A percentile compares a stretch with the other conserved stretches of the same genome.
Evolutionary conservation across 2,329 filamentous ascomycete genomes (phyloP).

Genomic region (Fusarium succisae): DNA sequence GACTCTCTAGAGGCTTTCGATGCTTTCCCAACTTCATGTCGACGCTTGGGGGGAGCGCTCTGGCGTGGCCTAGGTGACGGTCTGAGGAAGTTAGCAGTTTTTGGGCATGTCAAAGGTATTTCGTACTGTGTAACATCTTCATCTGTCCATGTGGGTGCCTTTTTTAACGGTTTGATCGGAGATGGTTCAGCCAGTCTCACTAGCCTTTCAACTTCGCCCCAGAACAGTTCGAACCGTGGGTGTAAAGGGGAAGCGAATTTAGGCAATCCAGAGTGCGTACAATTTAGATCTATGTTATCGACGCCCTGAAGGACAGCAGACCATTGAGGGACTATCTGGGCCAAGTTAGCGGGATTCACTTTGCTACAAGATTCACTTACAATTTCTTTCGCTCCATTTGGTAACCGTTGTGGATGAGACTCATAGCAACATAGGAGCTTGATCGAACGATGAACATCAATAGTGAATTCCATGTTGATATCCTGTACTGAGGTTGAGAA

Average conservation of each 20-base stretch:
- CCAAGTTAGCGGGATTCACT: background rate
- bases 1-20: constrained; percentile 12
- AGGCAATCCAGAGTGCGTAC: constrained; percentile 29
- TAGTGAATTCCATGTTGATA: constrained; percentile 37
- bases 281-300: constrained; percentile 32
- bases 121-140: constrained; percentile 13
- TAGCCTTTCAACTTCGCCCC: constrained; percentile 32
- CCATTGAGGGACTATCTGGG: constrained; percentile 35
- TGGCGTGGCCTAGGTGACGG: background rate
- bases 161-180: constrained; percentile 12
- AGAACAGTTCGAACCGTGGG: constrained; percentile 31
- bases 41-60: background rate
- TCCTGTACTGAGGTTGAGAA: constrained; percentile 33
- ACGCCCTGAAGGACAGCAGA: constrained; percentile 35
- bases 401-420: constrained; percentile 30
- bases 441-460: constrained; percentile 34
- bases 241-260: constrained; percentile 31
- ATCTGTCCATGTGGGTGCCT: constrained; percentile 26
- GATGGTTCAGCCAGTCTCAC: constrained; percentile 19
- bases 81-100: background rate
- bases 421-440: constrained; percentile 36
- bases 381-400: constrained; percentile 29
- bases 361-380: background rate
- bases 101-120: too few relatives aligned
- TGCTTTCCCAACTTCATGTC: constrained; percentile 8